Evolutionary conservation across 2,329 filamentous ascomycete species (phyloP), one percentile per base, ranked within the genome.

Genomic region (Xylariaceae sp.): DNA sequence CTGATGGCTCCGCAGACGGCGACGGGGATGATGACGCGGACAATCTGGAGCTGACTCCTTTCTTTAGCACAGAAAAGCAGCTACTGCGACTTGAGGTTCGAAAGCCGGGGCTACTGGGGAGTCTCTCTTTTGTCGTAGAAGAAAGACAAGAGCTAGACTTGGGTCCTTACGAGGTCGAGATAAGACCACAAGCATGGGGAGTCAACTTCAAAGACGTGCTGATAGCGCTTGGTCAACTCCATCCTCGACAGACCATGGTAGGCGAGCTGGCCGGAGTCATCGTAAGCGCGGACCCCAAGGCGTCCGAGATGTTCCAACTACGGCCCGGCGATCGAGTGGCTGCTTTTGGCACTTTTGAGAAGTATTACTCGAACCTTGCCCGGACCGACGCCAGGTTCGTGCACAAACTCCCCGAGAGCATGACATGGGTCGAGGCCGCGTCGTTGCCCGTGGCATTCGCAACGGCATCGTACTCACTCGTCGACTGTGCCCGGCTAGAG

Each of bases 341-440:
- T n/a, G 38, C 39, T 37, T 42, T 25, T 32, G 37, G 19, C 16
- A 44, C 23, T 27, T 34, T 29, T 29, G 14, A 29, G 25, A 29
- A 29, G 8, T 29, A 29, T 14, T 27, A 14, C 22, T 16, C 16
- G 22, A 19, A 14, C 19, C 5, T 29, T 14, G 14, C 25, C 25
- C 25, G 25, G 25, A 44, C 42, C 17, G 29, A 44, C 36, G 42
- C 20, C n/a, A 22, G 32, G 12, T 21, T 38, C 11, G 22, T 44
- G 6, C 32, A 35, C 12, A 29, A 21, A 11, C 34, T 46, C 14
- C 37, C 44, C 12, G 27, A 46, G 5, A 19, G 20, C 17, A 20
- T 46, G 33, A 35, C 44, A 14, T 36, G 57, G 19, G 43, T 47
- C 16, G 49, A 54, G 19, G 59, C 54, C 14, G 54, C 56, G 22